These are phyloP conservation scores for Saccharomyces hybrid DNA, from an alignment of 1,139 yeast genomes.

Conservation along the genomic window DNA sequence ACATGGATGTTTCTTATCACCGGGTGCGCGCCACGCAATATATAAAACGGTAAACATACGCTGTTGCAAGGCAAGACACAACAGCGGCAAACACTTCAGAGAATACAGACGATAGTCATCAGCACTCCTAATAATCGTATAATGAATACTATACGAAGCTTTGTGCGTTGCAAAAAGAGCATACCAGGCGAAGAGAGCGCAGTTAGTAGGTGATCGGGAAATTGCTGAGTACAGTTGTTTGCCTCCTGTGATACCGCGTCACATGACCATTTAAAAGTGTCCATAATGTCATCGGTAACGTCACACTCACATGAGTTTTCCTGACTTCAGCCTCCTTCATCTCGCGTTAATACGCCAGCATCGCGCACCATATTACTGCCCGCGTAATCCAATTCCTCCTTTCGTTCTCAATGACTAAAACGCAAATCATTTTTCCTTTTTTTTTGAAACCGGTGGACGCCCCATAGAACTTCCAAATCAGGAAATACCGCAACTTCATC, in stretches of 20 bases:
- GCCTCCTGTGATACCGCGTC: not conserved
- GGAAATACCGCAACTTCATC: not conserved
- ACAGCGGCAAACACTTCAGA: not conserved
- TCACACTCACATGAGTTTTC: not conserved
- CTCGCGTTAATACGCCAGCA: not conserved
- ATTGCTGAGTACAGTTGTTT: not conserved
- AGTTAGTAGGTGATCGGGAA: not conserved
- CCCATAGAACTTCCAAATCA: not conserved
- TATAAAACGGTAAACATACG: not conserved
- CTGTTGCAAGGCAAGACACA: not conserved
- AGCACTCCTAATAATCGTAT: not conserved
- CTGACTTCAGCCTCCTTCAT: not conserved
- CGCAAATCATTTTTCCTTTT: not conserved
- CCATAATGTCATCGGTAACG: not conserved
- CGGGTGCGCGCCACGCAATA: not conserved
- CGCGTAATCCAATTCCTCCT: not conserved
- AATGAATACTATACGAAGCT: not conserved
- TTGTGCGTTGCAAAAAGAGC: not conserved
- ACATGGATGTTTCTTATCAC: not conserved
- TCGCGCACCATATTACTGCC: not conserved
- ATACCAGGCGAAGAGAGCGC: not conserved
- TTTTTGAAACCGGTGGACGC: not conserved
- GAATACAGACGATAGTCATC: not conserved
- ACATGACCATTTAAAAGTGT: not conserved
- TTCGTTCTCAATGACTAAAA: not conserved